These are phyloP conservation scores for Rickenella mellea DNA, from an alignment of 768 basidiomycete genomes.

Conservation along the genomic window DNA sequence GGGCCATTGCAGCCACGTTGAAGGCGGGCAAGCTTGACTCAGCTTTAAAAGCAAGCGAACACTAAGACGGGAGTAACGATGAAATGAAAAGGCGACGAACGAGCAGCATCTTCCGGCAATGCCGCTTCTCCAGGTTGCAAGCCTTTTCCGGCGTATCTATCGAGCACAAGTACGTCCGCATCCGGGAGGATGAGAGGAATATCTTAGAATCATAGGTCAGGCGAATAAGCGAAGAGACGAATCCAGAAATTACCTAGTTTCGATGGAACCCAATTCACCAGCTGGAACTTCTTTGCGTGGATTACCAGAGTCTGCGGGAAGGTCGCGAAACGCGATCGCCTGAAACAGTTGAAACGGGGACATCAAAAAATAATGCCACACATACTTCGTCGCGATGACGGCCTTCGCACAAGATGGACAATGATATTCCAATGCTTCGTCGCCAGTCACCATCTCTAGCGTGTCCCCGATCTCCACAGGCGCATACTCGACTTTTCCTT, in stretches of 20 bases:
- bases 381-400: constrained; percentile 68
- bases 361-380: constrained; percentile 4
- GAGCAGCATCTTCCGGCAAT: constrained; percentile 46
- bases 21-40: constrained; percentile 66
- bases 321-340: constrained; percentile 68
- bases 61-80: background rate
- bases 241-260: constrained; percentile 62
- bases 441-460: constrained; percentile 45
- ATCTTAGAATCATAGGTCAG: constrained; percentile 34
- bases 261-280: constrained; percentile 93
- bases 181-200: constrained; percentile 72
- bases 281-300: constrained; percentile 89
- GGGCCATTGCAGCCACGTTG: constrained; percentile 62
- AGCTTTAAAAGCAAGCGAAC: constrained; percentile 21
- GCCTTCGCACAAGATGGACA: constrained; percentile 67
- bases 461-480: constrained; percentile 54
- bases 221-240: background rate
- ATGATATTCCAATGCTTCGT: constrained; percentile 67
- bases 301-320: constrained; percentile 86
- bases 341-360: constrained; percentile 18
- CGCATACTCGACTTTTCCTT: constrained; percentile 55
- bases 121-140: constrained; percentile 60
- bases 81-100: constrained; percentile 12
- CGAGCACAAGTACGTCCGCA: constrained; percentile 49
- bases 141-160: constrained; percentile 59